Percentiles rank a stretch among this genome's conserved stretches.
Conservation (phyloP, 805 yeast genomes). For the Maudiozyma turicensis region DNA sequence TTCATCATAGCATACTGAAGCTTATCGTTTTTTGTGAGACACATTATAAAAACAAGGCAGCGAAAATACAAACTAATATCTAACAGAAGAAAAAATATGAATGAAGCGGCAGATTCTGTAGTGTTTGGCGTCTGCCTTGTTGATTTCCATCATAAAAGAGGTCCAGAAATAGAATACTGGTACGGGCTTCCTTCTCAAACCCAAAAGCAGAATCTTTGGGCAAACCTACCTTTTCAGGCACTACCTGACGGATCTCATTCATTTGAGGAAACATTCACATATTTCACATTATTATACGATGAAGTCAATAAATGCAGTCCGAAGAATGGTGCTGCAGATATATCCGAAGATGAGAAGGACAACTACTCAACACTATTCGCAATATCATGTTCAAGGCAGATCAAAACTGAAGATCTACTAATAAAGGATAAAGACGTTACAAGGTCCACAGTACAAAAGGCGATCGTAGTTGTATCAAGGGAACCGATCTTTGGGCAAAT, state of each 20-base stretch:
- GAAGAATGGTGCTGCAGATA: slow-evolving; percentile 33
- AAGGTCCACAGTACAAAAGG: slow-evolving; percentile 83
- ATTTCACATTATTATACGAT: slow-evolving; percentile 75
- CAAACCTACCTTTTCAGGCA: slow-evolving; percentile 86
- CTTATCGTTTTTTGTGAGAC: too few species aligned
- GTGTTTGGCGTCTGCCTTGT: slow-evolving; percentile 82
- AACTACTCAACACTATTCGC: slow-evolving; percentile 75
- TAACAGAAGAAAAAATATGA: background rate
- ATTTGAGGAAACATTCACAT: slow-evolving; percentile 86
- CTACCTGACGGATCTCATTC: slow-evolving; percentile 94
- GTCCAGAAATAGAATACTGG: slow-evolving; percentile 95
- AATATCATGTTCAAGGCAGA: slow-evolving; percentile 84
- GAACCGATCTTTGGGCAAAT: slow-evolving; percentile 84
- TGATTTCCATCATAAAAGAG: slow-evolving; percentile 85
- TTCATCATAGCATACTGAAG: too few species aligned
- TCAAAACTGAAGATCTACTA: slow-evolving; percentile 50
- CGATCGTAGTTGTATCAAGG: slow-evolving; percentile 75
- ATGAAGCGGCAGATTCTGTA: slow-evolving; percentile 17
- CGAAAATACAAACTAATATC: background rate
- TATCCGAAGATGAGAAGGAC: slow-evolving; percentile 25
- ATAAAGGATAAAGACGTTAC: slow-evolving; percentile 56
- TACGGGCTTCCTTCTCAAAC: slow-evolving; percentile 36
- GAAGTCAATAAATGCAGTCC: slow-evolving; percentile 31
- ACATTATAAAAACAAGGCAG: background rate
- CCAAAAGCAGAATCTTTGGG: slow-evolving; percentile 48